These are phyloP conservation scores for Reutealis trisperma DNA, from an alignment of 345 rosid species.

Conservation along the genomic window DNA sequence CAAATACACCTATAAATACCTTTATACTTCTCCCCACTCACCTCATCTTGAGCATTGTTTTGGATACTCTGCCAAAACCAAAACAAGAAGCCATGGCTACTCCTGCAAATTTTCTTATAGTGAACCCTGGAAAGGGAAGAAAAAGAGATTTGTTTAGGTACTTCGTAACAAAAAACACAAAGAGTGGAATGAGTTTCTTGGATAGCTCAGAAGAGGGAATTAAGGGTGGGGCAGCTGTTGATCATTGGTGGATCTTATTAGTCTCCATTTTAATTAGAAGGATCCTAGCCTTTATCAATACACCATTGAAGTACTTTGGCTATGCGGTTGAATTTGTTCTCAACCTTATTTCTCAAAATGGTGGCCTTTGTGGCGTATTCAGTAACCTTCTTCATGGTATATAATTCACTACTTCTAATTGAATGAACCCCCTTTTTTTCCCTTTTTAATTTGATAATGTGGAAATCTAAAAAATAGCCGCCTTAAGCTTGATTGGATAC, in stretches of 20 bases:
- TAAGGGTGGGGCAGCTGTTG: conserved; percentile 31
- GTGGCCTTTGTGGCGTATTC: conserved; percentile 54
- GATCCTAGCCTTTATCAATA: conserved; percentile 45
- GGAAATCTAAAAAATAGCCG: too few relatives aligned
- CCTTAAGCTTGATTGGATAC: too few relatives aligned
- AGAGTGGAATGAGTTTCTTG: conserved; percentile 53
- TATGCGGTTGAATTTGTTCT: conserved; percentile 57
- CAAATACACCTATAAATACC: conserved; percentile 3
- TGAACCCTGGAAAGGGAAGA: conserved; percentile 63
- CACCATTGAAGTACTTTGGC: conserved; percentile 66
- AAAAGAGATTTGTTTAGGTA: conserved; percentile 47
- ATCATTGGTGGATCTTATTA: conserved; percentile 56
- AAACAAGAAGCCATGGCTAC: conserved; percentile 1
- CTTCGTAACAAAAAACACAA: conserved; percentile 37
- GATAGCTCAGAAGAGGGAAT: conserved; percentile 43
- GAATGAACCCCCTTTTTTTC: too few relatives aligned
- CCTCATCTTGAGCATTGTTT: not conserved
- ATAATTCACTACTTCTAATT: too few relatives aligned
- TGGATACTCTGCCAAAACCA: not conserved
- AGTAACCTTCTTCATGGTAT: conserved; percentile 48
- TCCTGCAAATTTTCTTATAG: conserved; percentile 36
- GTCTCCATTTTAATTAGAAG: conserved; percentile 57
- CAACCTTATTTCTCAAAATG: conserved; percentile 62
- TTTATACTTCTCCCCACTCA: not conserved
- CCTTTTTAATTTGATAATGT: too few relatives aligned